Evolutionary conservation across 192 early-diverging fungal species (phyloP).

Genomic region (Coemansia reversa): DNA sequence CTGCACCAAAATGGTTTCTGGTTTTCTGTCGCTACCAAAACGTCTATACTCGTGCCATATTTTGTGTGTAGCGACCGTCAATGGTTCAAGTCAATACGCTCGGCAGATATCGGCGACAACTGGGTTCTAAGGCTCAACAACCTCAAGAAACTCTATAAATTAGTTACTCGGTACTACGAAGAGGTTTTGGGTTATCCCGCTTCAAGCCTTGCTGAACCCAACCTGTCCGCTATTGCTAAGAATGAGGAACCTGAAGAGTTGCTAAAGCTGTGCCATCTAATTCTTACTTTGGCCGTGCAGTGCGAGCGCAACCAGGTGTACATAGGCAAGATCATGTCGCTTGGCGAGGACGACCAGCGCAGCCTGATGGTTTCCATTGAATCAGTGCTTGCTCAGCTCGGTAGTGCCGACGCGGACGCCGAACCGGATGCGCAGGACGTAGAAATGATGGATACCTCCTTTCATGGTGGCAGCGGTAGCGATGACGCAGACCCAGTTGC

Average conservation of each 20-base stretch:
- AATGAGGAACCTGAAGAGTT: conserved; percentile 71
- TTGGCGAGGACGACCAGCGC: conserved; percentile 72
- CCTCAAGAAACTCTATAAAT: conserved; percentile 85
- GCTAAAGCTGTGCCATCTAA: conserved; percentile 76
- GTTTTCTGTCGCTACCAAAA: neutral
- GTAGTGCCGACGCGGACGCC: conserved; percentile 35
- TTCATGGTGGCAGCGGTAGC: conserved; percentile 8
- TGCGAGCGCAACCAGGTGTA: conserved; percentile 80
- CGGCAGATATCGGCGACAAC: conserved; percentile 78
- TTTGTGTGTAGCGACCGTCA: conserved; percentile 67
- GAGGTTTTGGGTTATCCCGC: conserved; percentile 76
- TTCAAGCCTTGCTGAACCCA: conserved; percentile 61
- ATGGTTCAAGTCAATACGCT: conserved; percentile 83
- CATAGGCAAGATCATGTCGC: conserved; percentile 79
- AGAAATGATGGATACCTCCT: conserved; percentile 32
- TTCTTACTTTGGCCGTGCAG: conserved; percentile 85
- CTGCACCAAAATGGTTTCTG: neutral
- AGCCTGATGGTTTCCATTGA: conserved; percentile 91
- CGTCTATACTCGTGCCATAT: neutral
- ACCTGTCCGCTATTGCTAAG: conserved; percentile 83
- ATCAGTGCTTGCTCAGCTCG: conserved; percentile 48
- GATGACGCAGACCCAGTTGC: conserved; percentile 45
- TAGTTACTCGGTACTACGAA: conserved; percentile 82
- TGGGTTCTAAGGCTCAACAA: conserved; percentile 95
- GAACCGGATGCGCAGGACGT: conserved; percentile 43